phyloP scores from a whole-genome alignment of 352 stramenopile species.

The Phytophthora pseudosyringae region DNA sequence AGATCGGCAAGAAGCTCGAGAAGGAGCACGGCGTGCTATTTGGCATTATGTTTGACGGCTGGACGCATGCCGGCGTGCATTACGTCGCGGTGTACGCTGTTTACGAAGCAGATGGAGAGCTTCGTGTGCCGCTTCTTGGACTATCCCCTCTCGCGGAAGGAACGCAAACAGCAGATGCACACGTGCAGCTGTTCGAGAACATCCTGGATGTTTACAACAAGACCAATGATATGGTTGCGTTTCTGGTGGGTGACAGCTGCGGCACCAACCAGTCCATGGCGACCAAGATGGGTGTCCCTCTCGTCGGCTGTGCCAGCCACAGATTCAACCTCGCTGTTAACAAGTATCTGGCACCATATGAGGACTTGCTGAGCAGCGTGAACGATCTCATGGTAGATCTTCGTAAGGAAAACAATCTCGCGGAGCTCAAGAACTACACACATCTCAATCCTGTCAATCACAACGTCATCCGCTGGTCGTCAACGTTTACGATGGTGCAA shows the following conservation, averaged over 20 bases:
- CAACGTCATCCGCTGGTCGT: slow-evolving; percentile 33
- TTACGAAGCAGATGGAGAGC: no score
- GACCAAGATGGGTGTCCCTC: slow-evolving; percentile 24
- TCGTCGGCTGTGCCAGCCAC: slow-evolving; percentile 34
- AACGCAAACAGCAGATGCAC: background rate
- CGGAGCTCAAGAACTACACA: slow-evolving; percentile 22
- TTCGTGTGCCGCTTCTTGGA: no score
- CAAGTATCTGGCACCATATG: slow-evolving; percentile 15
- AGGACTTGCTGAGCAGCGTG: slow-evolving; percentile 14
- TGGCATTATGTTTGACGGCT: no score
- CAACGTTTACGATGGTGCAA: slow-evolving; percentile 23
- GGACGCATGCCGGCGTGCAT: no score
- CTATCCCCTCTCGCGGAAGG: no score
- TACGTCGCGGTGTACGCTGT: no score
- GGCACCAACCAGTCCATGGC: slow-evolving; percentile 30
- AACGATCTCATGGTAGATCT: slow-evolving; percentile 31
- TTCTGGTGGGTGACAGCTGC: no score
- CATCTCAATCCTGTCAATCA: slow-evolving; percentile 9
- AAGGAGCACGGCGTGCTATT: no score
- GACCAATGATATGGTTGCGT: slow-evolving; percentile 5
- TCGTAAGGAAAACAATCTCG: slow-evolving; percentile 22
- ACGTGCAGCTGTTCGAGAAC: slow-evolving; percentile 13
- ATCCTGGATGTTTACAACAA: slow-evolving; percentile 24
- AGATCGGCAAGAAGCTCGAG: no score
- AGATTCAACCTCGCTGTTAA: slow-evolving; percentile 28